Base-by-base conservation (phyloP, 257 asterid species). In the Capsicum baccatum region DNA sequence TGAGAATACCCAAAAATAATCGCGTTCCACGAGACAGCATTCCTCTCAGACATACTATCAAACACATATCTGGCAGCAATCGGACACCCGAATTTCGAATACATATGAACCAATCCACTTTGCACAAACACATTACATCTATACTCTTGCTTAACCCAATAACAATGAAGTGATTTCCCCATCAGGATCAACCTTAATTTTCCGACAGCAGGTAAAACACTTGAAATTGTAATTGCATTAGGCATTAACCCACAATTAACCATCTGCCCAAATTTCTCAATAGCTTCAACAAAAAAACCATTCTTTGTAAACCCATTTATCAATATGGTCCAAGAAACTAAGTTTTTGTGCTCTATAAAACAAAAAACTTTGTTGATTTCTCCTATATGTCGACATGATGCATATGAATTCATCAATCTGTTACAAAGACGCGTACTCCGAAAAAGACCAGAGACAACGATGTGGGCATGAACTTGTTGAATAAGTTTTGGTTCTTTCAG, bases 261-360 rank as follows among this genome's bases (percentile, higher is more conserved):
- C 96, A 92, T 91, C 83, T 87, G 90, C 39, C 64, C n/a, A 70
- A 92, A 89, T 1, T 79, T 62, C 67, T 86, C 87, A 57, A 88
- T 56, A 80, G 96, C 94, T 86, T 92, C 92, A 62, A 67, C 37
- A 64, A 87, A 85, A 78, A 79, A 81, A 57, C 86, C 91, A 83
- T 90, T 89, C 79, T 87, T 92, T 35, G 90, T 71, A 83, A 90
- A 89, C 90, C 96, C 94, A 70, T 93, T 91, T 63, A 87, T 52
- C 73, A 91, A 79, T 84, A 91, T 84, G 50, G 96, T 92, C 94
- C 94, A 92, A 82, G 96, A 89, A 83, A 92, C 86, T 86, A 92
- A 14, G 81, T 90, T 92, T 82, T 86, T 91, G 58, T 88, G 50
- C 78, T 55, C 17, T 26, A 86, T 79, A 48, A 56, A 83, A 64